A percentile compares a stretch with the other conserved stretches of the same genome.
Conservation (phyloP, 805 yeast genomes). For the Spathaspora girioi region DNA sequence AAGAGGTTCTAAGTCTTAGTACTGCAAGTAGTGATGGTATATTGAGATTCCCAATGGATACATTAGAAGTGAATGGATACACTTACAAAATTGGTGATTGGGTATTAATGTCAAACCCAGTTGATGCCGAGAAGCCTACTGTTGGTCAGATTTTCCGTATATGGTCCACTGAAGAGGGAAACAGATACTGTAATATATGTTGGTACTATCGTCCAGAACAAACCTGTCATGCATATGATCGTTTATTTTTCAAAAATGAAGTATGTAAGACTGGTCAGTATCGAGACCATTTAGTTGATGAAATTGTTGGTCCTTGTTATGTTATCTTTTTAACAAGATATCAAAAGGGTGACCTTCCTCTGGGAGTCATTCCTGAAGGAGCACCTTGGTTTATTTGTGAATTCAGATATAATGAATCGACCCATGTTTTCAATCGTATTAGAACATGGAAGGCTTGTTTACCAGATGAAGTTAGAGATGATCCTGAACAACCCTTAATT, state of each 20-base stretch:
- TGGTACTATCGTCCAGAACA: constrained; percentile 99
- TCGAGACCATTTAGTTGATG: constrained; percentile 86
- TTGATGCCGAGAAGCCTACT: constrained; percentile 85
- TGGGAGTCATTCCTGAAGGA: constrained; percentile 56
- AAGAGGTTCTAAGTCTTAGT: constrained; percentile 52
- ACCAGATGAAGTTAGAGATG: constrained; percentile 91
- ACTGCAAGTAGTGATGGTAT: constrained; percentile 44
- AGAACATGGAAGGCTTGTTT: constrained; percentile 98
- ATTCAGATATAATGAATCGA: constrained; percentile 87
- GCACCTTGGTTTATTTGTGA: constrained; percentile 92
- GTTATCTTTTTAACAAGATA: constrained; percentile 92
- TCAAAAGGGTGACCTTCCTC: constrained; percentile 89
- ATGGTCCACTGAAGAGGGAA: constrained; percentile 85
- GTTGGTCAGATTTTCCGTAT: constrained; percentile 91
- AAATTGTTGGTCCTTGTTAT: constrained; percentile 89
- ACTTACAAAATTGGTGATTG: constrained; percentile 88
- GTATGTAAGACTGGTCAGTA: constrained; percentile 96
- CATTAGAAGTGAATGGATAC: constrained; percentile 66
- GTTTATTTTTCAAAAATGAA: constrained; percentile 88
- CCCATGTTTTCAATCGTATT: constrained; percentile 87
- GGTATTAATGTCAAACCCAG: constrained; percentile 84
- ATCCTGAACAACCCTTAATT: constrained; percentile 70
- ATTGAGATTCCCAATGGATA: constrained; percentile 76
- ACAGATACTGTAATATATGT: constrained; percentile 87
- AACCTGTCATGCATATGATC: constrained; percentile 89